phyloP scores from a whole-genome alignment of 1,284 basidiomycete genomes.

The Tetrapyrgos nigripes region DNA sequence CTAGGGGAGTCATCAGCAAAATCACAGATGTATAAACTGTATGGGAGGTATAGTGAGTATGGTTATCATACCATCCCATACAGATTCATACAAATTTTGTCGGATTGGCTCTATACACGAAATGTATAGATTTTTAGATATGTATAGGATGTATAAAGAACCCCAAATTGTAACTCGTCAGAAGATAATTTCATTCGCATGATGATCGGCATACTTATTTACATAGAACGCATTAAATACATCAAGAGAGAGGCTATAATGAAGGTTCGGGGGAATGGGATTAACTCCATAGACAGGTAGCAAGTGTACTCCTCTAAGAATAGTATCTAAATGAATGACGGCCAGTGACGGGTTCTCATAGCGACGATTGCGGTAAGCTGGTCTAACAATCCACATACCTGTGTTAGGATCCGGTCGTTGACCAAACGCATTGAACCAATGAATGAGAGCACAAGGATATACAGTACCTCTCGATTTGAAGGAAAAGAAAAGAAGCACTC shows the following conservation, averaged over 20 bases:
- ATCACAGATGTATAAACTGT: too few species aligned
- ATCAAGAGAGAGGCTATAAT: too few species aligned
- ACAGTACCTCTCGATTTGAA: not conserved
- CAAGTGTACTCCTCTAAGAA: slow-evolving; percentile 26
- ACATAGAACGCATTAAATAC: slow-evolving; percentile 8
- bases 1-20: too few species aligned
- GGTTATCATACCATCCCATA: too few species aligned
- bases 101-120: too few species aligned
- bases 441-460: slow-evolving; percentile 24
- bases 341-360: not conserved
- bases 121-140: too few species aligned
- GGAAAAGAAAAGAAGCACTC: too few species aligned
- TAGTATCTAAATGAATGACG: slow-evolving; percentile 23
- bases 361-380: slow-evolving; percentile 1
- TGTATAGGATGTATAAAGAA: too few species aligned
- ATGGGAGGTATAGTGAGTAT: too few species aligned
- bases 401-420: slow-evolving; percentile 10
- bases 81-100: too few species aligned
- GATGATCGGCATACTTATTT: slow-evolving; percentile 23
- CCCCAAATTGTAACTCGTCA: too few species aligned
- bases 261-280: slow-evolving; percentile 13
- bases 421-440: slow-evolving; percentile 18
- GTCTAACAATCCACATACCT: slow-evolving; percentile 23
- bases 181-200: slow-evolving; percentile 14
- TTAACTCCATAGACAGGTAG: slow-evolving; percentile 19